These are phyloP conservation scores for Rhizopogon salebrosus DNA, from an alignment of 768 basidiomycete species.

Conservation along the genomic window DNA sequence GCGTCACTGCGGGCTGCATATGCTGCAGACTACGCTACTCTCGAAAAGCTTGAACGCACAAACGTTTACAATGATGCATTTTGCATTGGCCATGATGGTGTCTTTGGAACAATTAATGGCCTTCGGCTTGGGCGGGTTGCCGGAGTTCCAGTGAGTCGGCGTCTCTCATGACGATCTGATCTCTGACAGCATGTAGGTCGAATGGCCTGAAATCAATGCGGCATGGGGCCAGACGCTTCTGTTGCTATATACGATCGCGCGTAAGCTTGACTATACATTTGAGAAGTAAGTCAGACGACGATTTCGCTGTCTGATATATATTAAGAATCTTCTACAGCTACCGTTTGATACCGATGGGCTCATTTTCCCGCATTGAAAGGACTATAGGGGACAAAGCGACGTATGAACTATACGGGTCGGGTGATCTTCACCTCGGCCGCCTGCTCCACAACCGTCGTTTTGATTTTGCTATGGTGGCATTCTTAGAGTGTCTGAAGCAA, in stretches of 20 bases:
- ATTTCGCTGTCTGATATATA: neutral
- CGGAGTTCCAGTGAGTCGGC: constrained; percentile 61
- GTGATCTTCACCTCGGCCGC: constrained; percentile 84
- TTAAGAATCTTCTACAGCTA: constrained; percentile 49
- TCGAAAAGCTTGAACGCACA: constrained; percentile 83
- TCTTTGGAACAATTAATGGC: constrained; percentile 97
- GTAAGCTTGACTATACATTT: constrained; percentile 87
- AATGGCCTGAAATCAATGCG: constrained; percentile 98
- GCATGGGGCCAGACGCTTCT: constrained; percentile 97
- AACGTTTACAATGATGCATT: constrained; percentile 97
- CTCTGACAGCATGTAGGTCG: constrained; percentile 51
- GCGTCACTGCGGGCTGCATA: constrained; percentile 75
- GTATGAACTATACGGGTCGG: constrained; percentile 93
- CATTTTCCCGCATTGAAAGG: constrained; percentile 88
- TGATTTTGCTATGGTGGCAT: constrained; percentile 93
- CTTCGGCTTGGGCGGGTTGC: constrained; percentile 86
- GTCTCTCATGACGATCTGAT: constrained; percentile 5
- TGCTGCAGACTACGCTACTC: constrained; percentile 66
- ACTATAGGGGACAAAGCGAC: constrained; percentile 74
- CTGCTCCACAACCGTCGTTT: constrained; percentile 93
- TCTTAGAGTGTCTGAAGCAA: constrained; percentile 92
- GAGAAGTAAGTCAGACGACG: constrained; percentile 53
- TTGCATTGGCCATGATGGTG: constrained; percentile 91
- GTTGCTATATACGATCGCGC: constrained; percentile 83
- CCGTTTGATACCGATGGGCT: constrained; percentile 89